These are phyloP conservation scores for Corymbia calophylla DNA, from an alignment of 441 rosid genomes.

Conservation along the genomic window DNA sequence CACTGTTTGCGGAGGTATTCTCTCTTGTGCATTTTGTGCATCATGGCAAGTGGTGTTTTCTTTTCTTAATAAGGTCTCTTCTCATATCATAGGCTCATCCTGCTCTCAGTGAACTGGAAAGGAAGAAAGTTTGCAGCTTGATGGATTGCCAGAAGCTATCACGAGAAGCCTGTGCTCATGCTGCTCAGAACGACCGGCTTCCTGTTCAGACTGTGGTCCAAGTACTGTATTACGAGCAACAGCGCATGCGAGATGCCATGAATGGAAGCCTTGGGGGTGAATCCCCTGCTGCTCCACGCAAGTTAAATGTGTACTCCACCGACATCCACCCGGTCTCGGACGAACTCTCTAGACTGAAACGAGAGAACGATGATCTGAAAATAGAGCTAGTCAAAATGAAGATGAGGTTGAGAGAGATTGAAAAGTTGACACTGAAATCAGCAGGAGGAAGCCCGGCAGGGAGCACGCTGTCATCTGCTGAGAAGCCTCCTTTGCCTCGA, in stretches of 20 bases:
- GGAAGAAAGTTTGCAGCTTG: slow-evolving; percentile 62
- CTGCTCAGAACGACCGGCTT: slow-evolving; percentile 64
- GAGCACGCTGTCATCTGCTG: slow-evolving; percentile 27
- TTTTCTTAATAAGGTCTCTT: not conserved
- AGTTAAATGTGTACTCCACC: slow-evolving; percentile 16
- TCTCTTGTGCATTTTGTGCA: not conserved
- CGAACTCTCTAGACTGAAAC: slow-evolving; percentile 48
- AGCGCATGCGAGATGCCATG: slow-evolving; percentile 71
- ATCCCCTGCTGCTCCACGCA: slow-evolving; percentile 27
- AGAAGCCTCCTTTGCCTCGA: slow-evolving; percentile 74
- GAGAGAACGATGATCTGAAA: slow-evolving; percentile 82
- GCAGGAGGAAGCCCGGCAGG: slow-evolving; percentile 27
- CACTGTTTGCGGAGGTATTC: not conserved
- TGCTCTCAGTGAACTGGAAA: slow-evolving; percentile 49
- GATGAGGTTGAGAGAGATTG: slow-evolving; percentile 71
- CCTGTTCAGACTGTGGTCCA: slow-evolving; percentile 88
- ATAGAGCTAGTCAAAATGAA: slow-evolving; percentile 75
- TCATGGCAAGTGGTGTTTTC: not conserved
- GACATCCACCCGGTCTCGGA: slow-evolving; percentile 43
- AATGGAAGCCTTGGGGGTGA: slow-evolving; percentile 32
- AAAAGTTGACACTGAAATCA: slow-evolving; percentile 29
- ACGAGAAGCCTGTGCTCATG: slow-evolving; percentile 73
- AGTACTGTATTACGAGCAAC: slow-evolving; percentile 90
- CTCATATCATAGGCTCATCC: slow-evolving; percentile 50
- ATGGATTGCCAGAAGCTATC: slow-evolving; percentile 81